Base-by-base conservation (phyloP, 441 rosid species). In the Eruca vesicaria region DNA sequence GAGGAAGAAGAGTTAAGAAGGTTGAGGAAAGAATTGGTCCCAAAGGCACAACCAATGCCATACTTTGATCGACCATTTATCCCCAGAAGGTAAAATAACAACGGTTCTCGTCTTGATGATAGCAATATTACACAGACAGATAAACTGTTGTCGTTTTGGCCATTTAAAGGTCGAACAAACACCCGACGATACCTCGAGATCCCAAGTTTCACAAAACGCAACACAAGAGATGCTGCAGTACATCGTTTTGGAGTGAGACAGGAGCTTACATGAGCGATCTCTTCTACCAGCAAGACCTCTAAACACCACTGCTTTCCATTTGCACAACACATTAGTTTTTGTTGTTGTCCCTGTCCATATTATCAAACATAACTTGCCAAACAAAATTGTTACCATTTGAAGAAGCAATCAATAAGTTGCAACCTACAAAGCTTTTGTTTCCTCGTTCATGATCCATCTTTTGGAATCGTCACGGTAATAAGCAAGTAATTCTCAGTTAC, bases 1-100 rank as follows among this genome's bases (percentile, higher is more conserved):
- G 97, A 91, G 83, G 99, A 88, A 76, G 97, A 89, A 78, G 97
- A 93, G 83, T 61, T 84, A 18, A 84, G 82, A 63, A 88, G 94
- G 81, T 67, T 96, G 74, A 86, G 98, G 75, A 96, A 85, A 84
- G 98, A 93, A 69, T 89, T 91, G 2, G 82, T 93, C 66, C 99
- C 97, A 6, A 96, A 92, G 78, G 99, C 99, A 45, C 98, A 96
- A 68, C 98, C 97, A 12, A 89, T 96, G 97, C 97, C 99, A 6
- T 96, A 96, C 81, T 96, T 96, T 21, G 97, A 96, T 81, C 80
- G 93, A 78, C 98, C 99, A 14, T 93, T 96, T 82, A 72, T 93
- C 26, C 98, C 98, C 18, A 90, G 81, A 83, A 87, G 97, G 99
- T 89, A 75, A 63, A 63, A n/a, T 12, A 69, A 55, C 43, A 69